Conservation (phyloP, 208 protist genomes). For the Plasmodiophora brassicae region DNA sequence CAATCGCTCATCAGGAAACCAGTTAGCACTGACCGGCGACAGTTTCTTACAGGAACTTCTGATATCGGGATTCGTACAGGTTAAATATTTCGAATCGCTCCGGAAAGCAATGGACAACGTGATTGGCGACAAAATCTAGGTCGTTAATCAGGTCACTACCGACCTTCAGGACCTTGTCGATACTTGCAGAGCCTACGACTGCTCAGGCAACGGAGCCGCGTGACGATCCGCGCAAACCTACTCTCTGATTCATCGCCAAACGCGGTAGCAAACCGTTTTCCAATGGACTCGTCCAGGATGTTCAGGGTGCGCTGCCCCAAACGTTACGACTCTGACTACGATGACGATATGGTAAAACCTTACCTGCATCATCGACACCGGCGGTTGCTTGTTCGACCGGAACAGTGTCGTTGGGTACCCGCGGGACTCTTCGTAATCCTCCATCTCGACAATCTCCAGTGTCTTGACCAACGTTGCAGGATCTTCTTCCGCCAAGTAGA, state of each 20-base stretch:
- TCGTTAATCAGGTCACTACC: slow-evolving; percentile 9
- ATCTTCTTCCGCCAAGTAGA: background rate
- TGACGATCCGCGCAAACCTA: background rate
- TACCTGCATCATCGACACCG: background rate
- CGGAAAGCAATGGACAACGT: background rate
- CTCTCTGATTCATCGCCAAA: background rate
- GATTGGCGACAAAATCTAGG: background rate
- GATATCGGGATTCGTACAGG: slow-evolving; percentile 5
- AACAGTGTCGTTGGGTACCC: background rate
- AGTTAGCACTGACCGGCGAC: background rate
- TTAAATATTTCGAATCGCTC: background rate
- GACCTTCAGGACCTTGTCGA: background rate
- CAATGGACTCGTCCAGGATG: background rate
- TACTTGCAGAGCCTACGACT: no score
- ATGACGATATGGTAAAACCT: background rate
- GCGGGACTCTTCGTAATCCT: background rate
- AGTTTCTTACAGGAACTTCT: slow-evolving; percentile 20
- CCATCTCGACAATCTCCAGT: background rate
- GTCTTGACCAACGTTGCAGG: slow-evolving; percentile 12
- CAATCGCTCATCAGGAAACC: background rate
- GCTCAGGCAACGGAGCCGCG: no score
- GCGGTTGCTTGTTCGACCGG: no score
- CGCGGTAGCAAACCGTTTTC: background rate
- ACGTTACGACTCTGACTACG: background rate
- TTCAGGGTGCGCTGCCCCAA: background rate